Conservation (phyloP, 2,329 filamentous ascomycete genomes). For the Chrysosporium keratinophilum region DNA sequence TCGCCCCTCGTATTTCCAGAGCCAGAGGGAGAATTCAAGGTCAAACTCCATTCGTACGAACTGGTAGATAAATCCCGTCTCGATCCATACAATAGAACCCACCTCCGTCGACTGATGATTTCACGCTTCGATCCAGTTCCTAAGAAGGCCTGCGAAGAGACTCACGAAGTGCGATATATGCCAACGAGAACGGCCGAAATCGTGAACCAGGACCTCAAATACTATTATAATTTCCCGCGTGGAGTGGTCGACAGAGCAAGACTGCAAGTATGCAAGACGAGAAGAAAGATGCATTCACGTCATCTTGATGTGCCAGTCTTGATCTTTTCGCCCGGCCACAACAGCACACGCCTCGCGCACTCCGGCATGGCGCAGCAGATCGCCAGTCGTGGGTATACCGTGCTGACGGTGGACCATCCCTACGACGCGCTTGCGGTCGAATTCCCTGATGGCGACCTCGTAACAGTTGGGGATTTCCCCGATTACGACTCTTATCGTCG, state of each 20-base stretch:
- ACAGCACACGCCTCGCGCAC: slow-evolving; percentile 8
- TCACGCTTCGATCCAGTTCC: slow-evolving; percentile 14
- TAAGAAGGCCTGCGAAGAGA: slow-evolving; percentile 2
- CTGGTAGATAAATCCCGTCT: slow-evolving; percentile 9
- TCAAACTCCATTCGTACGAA: slow-evolving; percentile 8
- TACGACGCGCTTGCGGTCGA: slow-evolving; percentile 19
- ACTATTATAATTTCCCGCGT: background rate
- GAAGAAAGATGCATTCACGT: background rate
- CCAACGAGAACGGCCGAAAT: slow-evolving; percentile 4
- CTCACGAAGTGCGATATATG: slow-evolving; percentile 10
- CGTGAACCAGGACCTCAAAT: slow-evolving; percentile 6
- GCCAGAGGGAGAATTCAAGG: slow-evolving; percentile 7
- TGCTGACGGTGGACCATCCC: slow-evolving; percentile 19
- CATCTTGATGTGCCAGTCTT: slow-evolving; percentile 7
- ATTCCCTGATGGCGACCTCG: slow-evolving; percentile 18
- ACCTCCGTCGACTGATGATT: slow-evolving; percentile 13
- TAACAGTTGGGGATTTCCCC: background rate
- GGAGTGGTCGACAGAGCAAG: background rate
- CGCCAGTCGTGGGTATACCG: slow-evolving; percentile 12
- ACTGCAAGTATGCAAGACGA: slow-evolving; percentile 10
- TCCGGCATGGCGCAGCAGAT: slow-evolving; percentile 12
- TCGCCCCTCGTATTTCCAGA: slow-evolving; percentile 8
- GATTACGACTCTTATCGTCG: slow-evolving; percentile 6
- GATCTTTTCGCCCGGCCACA: slow-evolving; percentile 9
- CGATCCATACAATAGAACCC: slow-evolving; percentile 13